Evolutionary conservation across 2,329 filamentous ascomycete genomes (phyloP), one percentile per base, ranked within the genome.

Genomic region (Lomentospora prolificans): DNA sequence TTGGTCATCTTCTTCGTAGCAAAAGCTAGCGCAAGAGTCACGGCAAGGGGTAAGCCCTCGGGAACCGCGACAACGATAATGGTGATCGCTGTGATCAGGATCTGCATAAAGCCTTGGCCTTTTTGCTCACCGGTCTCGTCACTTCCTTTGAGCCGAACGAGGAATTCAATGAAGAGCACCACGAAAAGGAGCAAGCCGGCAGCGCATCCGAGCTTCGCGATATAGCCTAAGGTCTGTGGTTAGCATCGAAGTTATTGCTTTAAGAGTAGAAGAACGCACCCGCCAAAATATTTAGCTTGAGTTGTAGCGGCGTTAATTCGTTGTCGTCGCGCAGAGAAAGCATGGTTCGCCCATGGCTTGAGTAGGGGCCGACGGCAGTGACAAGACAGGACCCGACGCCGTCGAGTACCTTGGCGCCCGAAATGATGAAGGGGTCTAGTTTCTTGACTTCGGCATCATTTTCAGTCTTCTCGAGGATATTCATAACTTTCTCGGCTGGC

Each of bases 341-440:
- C 61, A 62, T 62, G 50, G 58, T 60, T 48, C 60, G 60, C 27
- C 59, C 60, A 39, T 61, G 58, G 53, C 57, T 60, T 3, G 58
- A 62, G 50, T 62, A 57, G 25, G 58, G 56, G 14, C 60, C 60
- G 25, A 62, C 61, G 14, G 59, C 60, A 9, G 61, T 62, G 3
- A 62, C 58, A 25, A 62, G 6, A 41, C 60, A 61, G 1, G 59
- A 57, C 10, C 60, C 60, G 19, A 60, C 57, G n/a, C 78, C 77
- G 61, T 80, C 76, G 10, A 75, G 68, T 24, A 82, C 74, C 63
- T 77, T 80, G 56, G 72, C 70, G 12, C 79, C 79, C 1, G 77
- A 80, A 58, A 81, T 72, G 62, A 81, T 79, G 65, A 87, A 88
- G 0, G 84, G 84, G 55, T 87, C 85, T 3, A 84, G 69, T 51